A percentile compares a stretch with the other conserved stretches of the same genome.
phyloP scores from a whole-genome alignment of 2,329 filamentous ascomycete species.

The Chrysoporthe austroafricana region DNA sequence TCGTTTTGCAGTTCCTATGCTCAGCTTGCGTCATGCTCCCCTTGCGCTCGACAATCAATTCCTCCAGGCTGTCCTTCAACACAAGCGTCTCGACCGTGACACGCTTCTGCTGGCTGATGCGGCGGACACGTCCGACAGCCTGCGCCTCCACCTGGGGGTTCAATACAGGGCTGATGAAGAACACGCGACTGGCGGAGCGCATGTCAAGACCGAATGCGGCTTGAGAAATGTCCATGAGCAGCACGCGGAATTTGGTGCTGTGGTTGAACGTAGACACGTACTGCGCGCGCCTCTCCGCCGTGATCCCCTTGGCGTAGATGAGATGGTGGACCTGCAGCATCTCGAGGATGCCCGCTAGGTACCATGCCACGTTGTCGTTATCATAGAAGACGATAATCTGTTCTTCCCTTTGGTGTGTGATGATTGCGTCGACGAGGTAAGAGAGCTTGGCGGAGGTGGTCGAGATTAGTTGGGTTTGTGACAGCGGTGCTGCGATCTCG shows the following conservation, averaged over 20 bases:
- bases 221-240: constrained; percentile 90
- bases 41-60: constrained; percentile 76
- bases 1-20: constrained; percentile 57
- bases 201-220: constrained; percentile 89
- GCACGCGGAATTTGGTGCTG: constrained; percentile 68
- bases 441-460: constrained; percentile 87
- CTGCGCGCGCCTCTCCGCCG: constrained; percentile 65
- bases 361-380: constrained; percentile 82
- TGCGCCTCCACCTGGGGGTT: constrained; percentile 86
- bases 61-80: constrained; percentile 78
- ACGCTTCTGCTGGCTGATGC: constrained; percentile 79
- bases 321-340: constrained; percentile 66
- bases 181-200: constrained; percentile 79
- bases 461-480: constrained; percentile 67
- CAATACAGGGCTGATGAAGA: constrained; percentile 87
- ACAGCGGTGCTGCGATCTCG: constrained; percentile 53
- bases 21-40: constrained; percentile 74
- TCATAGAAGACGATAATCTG: constrained; percentile 96
- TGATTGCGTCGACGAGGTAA: constrained; percentile 77
- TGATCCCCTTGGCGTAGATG: constrained; percentile 69
- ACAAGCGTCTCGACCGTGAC: constrained; percentile 89
- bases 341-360: constrained; percentile 82
- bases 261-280: constrained; percentile 82
- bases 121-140: constrained; percentile 85
- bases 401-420: constrained; percentile 69